A percentile compares a stretch with the other conserved stretches of the same genome.
Conservation (phyloP, 2,329 filamentous ascomycete species). For the Coniochaeta hoffmannii region DNA sequence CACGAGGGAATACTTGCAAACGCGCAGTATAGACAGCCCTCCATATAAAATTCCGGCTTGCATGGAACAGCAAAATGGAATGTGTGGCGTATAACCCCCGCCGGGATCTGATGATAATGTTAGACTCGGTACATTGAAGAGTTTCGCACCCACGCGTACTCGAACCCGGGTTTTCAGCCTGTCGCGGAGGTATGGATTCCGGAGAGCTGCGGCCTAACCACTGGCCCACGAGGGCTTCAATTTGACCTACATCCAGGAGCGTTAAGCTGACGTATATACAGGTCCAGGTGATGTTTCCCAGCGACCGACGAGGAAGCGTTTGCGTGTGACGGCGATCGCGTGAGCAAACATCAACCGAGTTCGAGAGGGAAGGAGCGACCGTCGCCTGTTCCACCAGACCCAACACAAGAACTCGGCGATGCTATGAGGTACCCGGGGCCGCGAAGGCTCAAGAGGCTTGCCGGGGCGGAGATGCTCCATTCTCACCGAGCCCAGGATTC, state of each 20-base stretch:
- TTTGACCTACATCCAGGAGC: background rate
- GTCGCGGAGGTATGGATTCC: background rate
- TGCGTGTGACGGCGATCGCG: background rate
- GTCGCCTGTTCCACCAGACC: background rate
- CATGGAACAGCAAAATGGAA: background rate
- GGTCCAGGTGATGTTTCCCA: background rate
- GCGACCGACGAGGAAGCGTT: background rate
- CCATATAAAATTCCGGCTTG: too few relatives aligned
- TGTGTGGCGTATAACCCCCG: background rate
- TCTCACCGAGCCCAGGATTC: background rate
- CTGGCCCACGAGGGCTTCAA: slow-evolving; percentile 2
- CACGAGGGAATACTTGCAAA: background rate
- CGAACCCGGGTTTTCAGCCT: slow-evolving; percentile 3
- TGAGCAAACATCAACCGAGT: background rate
- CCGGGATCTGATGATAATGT: background rate
- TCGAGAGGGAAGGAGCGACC: background rate
- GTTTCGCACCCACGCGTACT: background rate
- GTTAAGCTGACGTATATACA: background rate
- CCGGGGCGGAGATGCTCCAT: background rate
- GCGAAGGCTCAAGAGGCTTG: background rate
- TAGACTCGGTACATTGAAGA: background rate
- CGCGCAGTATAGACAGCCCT: background rate
- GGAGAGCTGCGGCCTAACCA: slow-evolving; percentile 3
- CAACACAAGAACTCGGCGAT: background rate
- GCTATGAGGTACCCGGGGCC: background rate